Base-by-base conservation (phyloP, 129 eudicot species). In the Deinandra increscens region DNA sequence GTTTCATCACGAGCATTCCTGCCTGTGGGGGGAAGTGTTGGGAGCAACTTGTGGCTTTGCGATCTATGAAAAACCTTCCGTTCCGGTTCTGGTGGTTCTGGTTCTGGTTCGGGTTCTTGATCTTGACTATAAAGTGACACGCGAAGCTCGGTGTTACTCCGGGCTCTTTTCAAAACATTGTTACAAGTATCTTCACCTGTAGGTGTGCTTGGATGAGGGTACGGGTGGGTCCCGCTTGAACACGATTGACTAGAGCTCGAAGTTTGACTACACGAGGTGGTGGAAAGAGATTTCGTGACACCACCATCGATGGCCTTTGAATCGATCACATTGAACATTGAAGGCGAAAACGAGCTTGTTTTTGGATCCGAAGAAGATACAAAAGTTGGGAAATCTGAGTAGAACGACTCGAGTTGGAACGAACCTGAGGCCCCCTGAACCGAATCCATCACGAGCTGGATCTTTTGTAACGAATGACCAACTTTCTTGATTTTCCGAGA, bases 401-500 rank as follows among this genome's bases (percentile, higher is more conserved):
- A 91, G 62, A 91, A 88, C 2, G 97, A 88, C 60, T 82, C 90
- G 61, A 92, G 82, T 43, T 86, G 95, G 29, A 89, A 79, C 22
- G 75, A 80, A 34, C 95, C 92, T 0, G 88, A 81, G 7, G 90
- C 85, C 43, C 97, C 97, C 7, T 87, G 90, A 58, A 93, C 99
- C 0, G 99, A 89, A 54, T 93, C 99, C 63, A 93, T 89, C 59
- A 93, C 97, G 23, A 84, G 88, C 49, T 85, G 95, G 68, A 93
- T 85, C 77, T 93, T 93, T 74, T 85, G 84, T 65, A 93, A 67
- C 19, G 99, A 93, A 74, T 87, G 95, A 55, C 95, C 95, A 12
- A 93, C 99, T 68, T 93, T 92, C 67, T 89, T 92, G 69, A 92
- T 92, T 77, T 88, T 92, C 34, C 98, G 88, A 69, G 98, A 92